Percentiles rank a stretch among this genome's conserved stretches.
Evolutionary conservation across 73 alveolate genomes (phyloP).

Genomic region (Paramecium bursaria): DNA sequence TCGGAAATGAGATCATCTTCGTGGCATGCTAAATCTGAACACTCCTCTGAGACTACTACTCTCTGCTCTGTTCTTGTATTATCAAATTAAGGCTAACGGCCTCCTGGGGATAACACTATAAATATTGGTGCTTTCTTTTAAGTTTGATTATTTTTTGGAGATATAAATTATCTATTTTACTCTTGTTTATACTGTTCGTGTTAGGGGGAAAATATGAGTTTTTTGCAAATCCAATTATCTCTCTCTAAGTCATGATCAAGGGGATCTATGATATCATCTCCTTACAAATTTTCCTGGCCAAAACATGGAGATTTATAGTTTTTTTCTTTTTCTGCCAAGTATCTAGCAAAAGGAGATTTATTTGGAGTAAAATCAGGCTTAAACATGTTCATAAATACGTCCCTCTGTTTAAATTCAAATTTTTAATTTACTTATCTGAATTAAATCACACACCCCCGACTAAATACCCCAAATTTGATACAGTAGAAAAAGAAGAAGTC

Average conservation of each 20-base stretch:
- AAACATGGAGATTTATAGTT: conserved; percentile 25
- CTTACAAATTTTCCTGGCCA: background rate
- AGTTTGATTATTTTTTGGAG: conserved; percentile 37
- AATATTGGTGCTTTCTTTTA: conserved; percentile 19
- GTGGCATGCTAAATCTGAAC: conserved; percentile 20
- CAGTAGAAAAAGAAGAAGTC: no score
- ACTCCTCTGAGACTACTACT: no score
- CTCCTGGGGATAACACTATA: conserved; percentile 47
- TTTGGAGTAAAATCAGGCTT: conserved; percentile 4
- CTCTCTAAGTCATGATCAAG: conserved; percentile 16
- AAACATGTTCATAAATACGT: conserved; percentile 16
- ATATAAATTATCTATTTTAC: background rate
- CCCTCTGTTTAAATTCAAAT: conserved; percentile 67
- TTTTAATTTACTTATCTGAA: no score
- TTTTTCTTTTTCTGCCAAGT: conserved; percentile 35
- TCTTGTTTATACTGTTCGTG: conserved; percentile 15
- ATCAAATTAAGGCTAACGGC: conserved; percentile 29
- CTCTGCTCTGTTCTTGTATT: conserved; percentile 51
- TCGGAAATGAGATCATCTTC: conserved; percentile 34
- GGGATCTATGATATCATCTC: background rate
- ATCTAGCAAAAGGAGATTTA: conserved; percentile 54
- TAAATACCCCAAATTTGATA: no score
- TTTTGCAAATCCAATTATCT: conserved; percentile 47
- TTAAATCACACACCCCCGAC: no score
- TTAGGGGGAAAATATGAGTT: conserved; percentile 39